Evolutionary conservation across 2,329 filamentous ascomycete species (phyloP).

Genomic region (Calonectria honghensis): DNA sequence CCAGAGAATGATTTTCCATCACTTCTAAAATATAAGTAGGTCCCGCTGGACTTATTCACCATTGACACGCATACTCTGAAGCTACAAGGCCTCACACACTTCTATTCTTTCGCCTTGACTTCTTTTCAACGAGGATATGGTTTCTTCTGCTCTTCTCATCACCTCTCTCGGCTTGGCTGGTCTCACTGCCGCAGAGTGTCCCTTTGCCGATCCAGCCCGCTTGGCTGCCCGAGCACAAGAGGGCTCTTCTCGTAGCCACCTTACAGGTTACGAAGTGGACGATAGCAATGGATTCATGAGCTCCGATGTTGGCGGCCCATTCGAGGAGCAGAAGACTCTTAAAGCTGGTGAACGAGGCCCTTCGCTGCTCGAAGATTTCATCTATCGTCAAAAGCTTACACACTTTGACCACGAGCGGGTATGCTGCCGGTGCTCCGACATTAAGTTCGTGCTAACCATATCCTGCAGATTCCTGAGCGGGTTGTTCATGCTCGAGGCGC

Average conservation of each 20-base stretch:
- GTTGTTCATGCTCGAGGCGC: constrained; percentile 83
- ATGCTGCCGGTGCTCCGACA: constrained; percentile 48
- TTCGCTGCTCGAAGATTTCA: constrained; percentile 82
- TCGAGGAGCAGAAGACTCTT: constrained; percentile 79
- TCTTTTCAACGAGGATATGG: constrained; percentile 49
- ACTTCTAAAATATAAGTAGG: constrained; percentile 44
- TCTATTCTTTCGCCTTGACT: neutral
- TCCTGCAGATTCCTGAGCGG: constrained; percentile 71
- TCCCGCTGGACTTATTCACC: neutral
- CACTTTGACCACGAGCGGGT: constrained; percentile 83
- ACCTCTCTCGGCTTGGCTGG: constrained; percentile 53
- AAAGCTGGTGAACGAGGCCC: constrained; percentile 80
- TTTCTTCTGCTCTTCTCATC: constrained; percentile 49
- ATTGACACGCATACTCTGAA: neutral
- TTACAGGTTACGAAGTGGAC: constrained; percentile 66
- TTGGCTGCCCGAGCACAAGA: constrained; percentile 54
- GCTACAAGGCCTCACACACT: neutral
- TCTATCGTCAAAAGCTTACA: constrained; percentile 83
- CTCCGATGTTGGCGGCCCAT: constrained; percentile 80
- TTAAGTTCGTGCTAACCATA: constrained; percentile 41
- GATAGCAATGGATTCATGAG: constrained; percentile 76
- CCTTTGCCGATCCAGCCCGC: constrained; percentile 56
- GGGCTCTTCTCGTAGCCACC: constrained; percentile 58
- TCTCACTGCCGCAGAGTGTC: constrained; percentile 58
- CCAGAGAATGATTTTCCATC: neutral